Evolutionary conservation across 2,329 filamentous ascomycete species (phyloP), one percentile per base, ranked within the genome.

Genomic region (Volutella citrinella): DNA sequence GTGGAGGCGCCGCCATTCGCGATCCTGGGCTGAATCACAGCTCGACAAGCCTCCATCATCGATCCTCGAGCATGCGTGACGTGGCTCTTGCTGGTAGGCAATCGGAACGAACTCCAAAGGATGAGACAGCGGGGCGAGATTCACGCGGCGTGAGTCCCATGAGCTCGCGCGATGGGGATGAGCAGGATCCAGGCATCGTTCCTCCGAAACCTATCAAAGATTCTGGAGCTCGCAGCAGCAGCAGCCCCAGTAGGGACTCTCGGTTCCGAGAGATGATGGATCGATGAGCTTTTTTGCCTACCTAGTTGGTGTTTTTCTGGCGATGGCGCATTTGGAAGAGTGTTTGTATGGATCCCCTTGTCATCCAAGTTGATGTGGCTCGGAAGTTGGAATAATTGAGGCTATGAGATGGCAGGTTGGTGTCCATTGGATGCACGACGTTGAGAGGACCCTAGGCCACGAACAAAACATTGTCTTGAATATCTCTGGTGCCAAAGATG

Each of bases 181-280:
- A 39, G 19, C 45, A 37, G 3, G 48, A 42, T 13, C 22, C 38
- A 7, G 47, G 48, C 14, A 56, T 70, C 10, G 60, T 60, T 16
- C 60, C 68, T 8, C 69, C 68, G 2, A 52, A 53, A 10, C 56
- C 51, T 3, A 56, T 70, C 7, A 50, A 45, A 20, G 62, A 64
- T 10, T 46, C 54, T 12, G 51, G 48, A 0, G 45, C 44, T 14
- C 55, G 58, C n/a, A 60, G 64, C 29, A 67, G 67, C 28, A 65
- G 65, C 32, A 80, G 75, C 53, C 75, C 76, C 1, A 69, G 60
- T 5, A 62, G 78, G 33, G 74, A 76, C 42, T 78, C 78, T 23
- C 73, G 66, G 46, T 83, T 83, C 45, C 65, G 64, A 29, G 79
- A 83, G 59, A 71, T 74, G 42, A 68, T 81, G 35, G 52, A 61